Evolutionary conservation across 495 filamentous ascomycete species (phyloP), one percentile per base, ranked within the genome.

Genomic region (Amphirosellinia nigrospora): DNA sequence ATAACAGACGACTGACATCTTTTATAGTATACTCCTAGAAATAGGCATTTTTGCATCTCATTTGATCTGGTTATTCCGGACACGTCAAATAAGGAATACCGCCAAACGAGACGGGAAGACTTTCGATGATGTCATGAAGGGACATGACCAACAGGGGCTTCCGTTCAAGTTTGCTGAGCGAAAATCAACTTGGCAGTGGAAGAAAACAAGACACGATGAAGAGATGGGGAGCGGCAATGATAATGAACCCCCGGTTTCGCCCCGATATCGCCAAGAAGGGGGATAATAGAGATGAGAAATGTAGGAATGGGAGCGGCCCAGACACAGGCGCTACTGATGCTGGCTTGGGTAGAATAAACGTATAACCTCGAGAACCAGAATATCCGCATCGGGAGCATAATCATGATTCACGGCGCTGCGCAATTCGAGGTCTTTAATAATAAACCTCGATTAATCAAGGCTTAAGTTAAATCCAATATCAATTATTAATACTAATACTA

Each of bases 41-140:
- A 75, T 82, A 0, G 91, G 90, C 2, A 92, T 94, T 59, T 92
- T 93, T 70, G 23, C 80, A 19, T 92, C 90, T 34, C 91, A 93
- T 69, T 74, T 88, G 39, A 80, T 91, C 61, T 94, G 91, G 89
- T 83, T 89, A 2, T 79, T 89, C 71, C 86, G 90, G 10, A 90
- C 90, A 3, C 84, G 90, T 4, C 83, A 82, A 46, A 73, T 91
- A 30, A 85, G 89, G 4, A 81, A 83, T 58, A 83, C 84, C 50
- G 90, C 90, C 0, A 88, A 87, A 52, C 75, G 75, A 15, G 77
- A 82, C 13, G 87, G 86, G 0, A 88, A 85, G 73, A 88, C 83
- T 4, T 88, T 92, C 66, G 89, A 92, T 70, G 89, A 92, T 26
- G 66, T 91, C n/a, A 71, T 86, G n/a, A 80, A 79, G 16, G 80